A percentile compares a stretch with the other conserved stretches of the same genome.
Evolutionary conservation across 176 grass and related monocot species (phyloP).

Genomic region (Dendrocalamus sinicus): DNA sequence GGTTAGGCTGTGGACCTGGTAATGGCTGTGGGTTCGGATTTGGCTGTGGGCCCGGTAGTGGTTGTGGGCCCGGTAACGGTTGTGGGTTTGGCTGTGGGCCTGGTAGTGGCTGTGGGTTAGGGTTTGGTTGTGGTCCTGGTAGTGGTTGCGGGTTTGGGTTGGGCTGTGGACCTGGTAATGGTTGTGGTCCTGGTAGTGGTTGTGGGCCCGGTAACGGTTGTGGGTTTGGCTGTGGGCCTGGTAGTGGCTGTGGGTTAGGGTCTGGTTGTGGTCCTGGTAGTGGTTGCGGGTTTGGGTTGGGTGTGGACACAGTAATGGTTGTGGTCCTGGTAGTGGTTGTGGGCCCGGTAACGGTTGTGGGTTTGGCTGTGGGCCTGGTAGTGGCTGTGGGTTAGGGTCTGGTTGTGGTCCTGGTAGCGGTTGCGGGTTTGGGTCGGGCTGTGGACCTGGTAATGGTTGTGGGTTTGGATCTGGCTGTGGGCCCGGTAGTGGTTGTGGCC

Average conservation of each 20-base stretch:
- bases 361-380: rapidly evolving
- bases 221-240: no score
- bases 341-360: no score
- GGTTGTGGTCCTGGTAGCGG: not conserved
- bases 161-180: not conserved
- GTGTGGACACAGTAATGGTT: no score
- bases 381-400: rapidly evolving
- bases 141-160: not conserved
- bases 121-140: not conserved
- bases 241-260: no score
- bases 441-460: not conserved
- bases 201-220: not conserved
- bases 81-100: not conserved
- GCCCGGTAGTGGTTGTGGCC: not conserved
- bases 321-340: no score
- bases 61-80: rapidly evolving
- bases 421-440: not conserved
- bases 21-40: not conserved
- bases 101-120: not conserved
- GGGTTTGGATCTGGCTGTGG: not conserved
- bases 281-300: no score
- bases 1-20: no score
- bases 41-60: no score
- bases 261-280: no score
- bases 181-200: rapidly evolving